Evolutionary conservation across 805 yeast genomes (phyloP).

Genomic region (Vanderwaltozyma verrucispora): DNA sequence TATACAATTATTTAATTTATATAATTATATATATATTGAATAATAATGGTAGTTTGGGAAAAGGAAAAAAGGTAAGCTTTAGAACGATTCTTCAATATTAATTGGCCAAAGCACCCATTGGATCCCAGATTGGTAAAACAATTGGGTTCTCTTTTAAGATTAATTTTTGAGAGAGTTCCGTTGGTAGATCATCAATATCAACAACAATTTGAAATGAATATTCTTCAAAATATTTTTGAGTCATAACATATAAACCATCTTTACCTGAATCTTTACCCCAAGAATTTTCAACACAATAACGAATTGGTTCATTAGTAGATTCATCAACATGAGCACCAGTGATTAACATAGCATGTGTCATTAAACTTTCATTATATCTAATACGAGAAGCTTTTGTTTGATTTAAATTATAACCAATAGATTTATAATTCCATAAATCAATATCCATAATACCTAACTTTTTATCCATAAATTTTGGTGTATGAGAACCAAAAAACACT

Average conservation of each 20-base stretch:
- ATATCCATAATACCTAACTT: conserved; percentile 63
- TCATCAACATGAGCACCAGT: conserved; percentile 71
- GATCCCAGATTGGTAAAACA: conserved; percentile 67
- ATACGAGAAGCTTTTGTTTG: conserved; percentile 60
- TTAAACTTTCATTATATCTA: conserved; percentile 55
- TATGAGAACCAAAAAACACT: conserved; percentile 82
- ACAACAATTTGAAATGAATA: conserved; percentile 66
- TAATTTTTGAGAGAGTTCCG: conserved; percentile 28
- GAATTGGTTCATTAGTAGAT: conserved; percentile 41
- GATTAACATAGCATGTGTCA: conserved; percentile 89
- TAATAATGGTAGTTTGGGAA: too few relatives aligned
- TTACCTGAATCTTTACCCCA: conserved; percentile 64
- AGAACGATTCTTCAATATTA: conserved; percentile 1
- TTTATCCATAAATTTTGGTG: conserved; percentile 65
- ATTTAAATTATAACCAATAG: conserved; percentile 43
- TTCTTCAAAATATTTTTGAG: conserved; percentile 64
- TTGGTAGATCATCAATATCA: conserved; percentile 39
- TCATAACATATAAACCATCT: conserved; percentile 62
- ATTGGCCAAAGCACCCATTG: conserved; percentile 64
- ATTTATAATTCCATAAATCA: conserved; percentile 55
- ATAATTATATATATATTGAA: too few relatives aligned
- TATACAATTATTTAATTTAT: too few relatives aligned
- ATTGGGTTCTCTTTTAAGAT: conserved; percentile 38
- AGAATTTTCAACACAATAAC: conserved; percentile 69
- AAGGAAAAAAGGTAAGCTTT: too few relatives aligned